A percentile compares a stretch with the other conserved stretches of the same genome.
Evolutionary conservation across 495 filamentous ascomycete species (phyloP).

Genomic region (Chlorociboria aeruginascens): DNA sequence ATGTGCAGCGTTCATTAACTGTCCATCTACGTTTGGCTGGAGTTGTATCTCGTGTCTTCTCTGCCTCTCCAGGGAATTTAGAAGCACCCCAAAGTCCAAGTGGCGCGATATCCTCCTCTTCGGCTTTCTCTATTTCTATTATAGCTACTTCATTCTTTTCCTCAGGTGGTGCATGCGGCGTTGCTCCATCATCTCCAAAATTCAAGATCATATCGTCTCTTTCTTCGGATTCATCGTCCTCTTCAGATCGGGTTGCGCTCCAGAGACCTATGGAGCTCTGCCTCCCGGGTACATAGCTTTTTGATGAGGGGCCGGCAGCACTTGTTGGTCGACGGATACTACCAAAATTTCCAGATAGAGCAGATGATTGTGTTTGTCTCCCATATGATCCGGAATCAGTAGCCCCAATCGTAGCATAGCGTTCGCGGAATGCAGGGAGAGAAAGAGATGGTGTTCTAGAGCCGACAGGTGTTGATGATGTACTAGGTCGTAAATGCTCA

Average conservation of each 20-base stretch:
- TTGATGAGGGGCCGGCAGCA: slow-evolving; percentile 9
- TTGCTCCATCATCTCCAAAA: slow-evolving; percentile 21
- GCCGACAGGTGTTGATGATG: slow-evolving; percentile 18
- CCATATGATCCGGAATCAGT: slow-evolving; percentile 17
- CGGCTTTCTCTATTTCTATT: slow-evolving; percentile 5
- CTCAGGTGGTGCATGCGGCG: background rate
- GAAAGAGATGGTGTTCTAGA: slow-evolving; percentile 14
- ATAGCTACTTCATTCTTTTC: background rate
- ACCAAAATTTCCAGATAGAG: slow-evolving; percentile 10
- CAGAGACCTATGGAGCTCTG: slow-evolving; percentile 22
- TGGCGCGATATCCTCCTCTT: slow-evolving; percentile 18
- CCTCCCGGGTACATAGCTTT: slow-evolving; percentile 8
- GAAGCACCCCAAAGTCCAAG: slow-evolving; percentile 19
- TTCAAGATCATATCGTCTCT: slow-evolving; percentile 31
- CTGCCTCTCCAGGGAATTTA: slow-evolving; percentile 11
- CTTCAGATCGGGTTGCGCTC: slow-evolving; percentile 21
- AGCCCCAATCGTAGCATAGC: slow-evolving; percentile 8
- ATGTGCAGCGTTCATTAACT: slow-evolving; percentile 10
- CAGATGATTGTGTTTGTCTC: slow-evolving; percentile 13
- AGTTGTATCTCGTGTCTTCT: slow-evolving; percentile 13
- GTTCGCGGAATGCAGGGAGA: slow-evolving; percentile 13
- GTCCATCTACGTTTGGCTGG: slow-evolving; percentile 20
- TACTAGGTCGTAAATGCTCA: slow-evolving; percentile 61
- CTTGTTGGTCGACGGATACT: slow-evolving; percentile 18
- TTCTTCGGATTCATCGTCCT: slow-evolving; percentile 27